phyloP scores from a whole-genome alignment of 768 basidiomycete species.

The Amanita rubescens region DNA sequence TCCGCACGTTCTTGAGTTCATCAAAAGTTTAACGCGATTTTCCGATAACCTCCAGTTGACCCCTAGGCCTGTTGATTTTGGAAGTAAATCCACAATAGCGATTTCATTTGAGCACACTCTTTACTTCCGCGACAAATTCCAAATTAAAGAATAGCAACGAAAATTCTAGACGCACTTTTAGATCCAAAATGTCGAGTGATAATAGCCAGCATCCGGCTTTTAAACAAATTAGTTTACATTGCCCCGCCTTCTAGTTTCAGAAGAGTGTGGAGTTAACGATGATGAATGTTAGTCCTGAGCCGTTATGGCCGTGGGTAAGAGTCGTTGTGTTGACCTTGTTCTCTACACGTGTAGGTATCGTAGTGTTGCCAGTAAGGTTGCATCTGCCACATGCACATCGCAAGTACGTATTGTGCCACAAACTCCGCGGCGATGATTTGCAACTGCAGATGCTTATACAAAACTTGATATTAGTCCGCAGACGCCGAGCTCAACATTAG shows the following conservation, averaged over 20 bases:
- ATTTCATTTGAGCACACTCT: not conserved
- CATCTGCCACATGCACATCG: not conserved
- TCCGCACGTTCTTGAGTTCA: not conserved
- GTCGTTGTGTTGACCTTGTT: not conserved
- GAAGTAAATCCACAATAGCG: not conserved
- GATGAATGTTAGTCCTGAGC: not conserved
- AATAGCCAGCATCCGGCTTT: not conserved
- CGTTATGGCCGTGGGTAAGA: conserved; percentile 3
- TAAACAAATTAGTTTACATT: not conserved
- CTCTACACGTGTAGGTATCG: not conserved
- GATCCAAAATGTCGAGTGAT: not conserved
- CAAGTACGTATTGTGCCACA: not conserved
- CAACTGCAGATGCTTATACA: not conserved
- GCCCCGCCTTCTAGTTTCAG: not conserved
- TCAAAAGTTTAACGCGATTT: conserved; percentile 2
- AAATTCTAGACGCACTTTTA: not conserved
- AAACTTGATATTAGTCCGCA: not conserved
- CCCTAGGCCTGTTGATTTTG: not conserved
- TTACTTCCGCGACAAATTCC: not conserved
- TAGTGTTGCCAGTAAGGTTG: not conserved
- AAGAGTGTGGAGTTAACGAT: not conserved
- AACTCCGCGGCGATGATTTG: conserved; percentile 4
- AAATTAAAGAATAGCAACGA: not conserved
- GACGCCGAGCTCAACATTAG: not conserved
- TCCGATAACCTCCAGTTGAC: not conserved